Evolutionary conservation across 345 rosid species (phyloP), one percentile per base, ranked within the genome.

Genomic region (Eutrema yunnanense): DNA sequence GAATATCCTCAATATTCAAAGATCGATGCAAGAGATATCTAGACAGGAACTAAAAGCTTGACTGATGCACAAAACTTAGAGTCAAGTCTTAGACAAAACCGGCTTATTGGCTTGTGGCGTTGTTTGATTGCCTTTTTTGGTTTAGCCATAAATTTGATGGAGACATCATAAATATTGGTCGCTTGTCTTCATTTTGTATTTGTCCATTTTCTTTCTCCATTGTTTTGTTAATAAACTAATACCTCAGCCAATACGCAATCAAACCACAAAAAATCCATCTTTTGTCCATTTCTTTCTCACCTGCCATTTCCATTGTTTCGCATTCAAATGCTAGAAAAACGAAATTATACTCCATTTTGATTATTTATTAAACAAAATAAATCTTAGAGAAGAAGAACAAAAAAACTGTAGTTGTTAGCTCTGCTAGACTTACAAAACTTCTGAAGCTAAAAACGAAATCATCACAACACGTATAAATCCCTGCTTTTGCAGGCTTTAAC

Each of bases 401-500:
- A 8, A 57, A 58, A 38, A 3, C 47, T 69, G 6, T 76, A 30
- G 75, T 12, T 69, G 14, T 64, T 48, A 76, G 71, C 75, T 67
- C 73, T 76, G 63, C 56, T 69, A 63, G 22, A 69, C 26, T 70
- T 51, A 48, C 71, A 76, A 70, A 76, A 69, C 62, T 70, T 63
- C 30, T 40, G 69, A 70, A 70, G 60, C 75, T 76, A 54, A 38
- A 59, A 69, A 33, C 8, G 12, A 70, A 48, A 47, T 62, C 71
- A 70, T 41, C 72, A 55, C 51, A 70, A 56, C 7, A 48, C 47
- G 67, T 70, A 55, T 62, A 62, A 46, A 63, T 27, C 51, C 63
- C 67, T 63, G 62, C 66, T 55, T 76, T 69, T 76, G 72, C 75
- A 76, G 75, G 75, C 59, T 62, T 62, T 53, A 16, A 55, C 42